These are phyloP conservation scores for Allomyces macrogynus DNA, from an alignment of 192 early-diverging fungal genomes.

Conservation along the genomic window DNA sequence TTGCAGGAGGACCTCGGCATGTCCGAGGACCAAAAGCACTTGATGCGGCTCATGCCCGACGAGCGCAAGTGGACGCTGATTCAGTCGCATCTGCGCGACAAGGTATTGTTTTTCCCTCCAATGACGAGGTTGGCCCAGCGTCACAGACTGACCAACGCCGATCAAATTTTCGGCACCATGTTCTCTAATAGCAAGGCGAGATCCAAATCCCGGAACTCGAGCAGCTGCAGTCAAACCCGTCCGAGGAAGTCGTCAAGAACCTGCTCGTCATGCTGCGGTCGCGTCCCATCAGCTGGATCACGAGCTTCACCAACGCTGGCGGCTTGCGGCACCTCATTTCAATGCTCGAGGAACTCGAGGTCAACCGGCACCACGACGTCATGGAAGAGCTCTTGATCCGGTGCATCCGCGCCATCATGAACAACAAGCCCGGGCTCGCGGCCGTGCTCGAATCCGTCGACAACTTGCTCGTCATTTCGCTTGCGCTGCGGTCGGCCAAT, in stretches of 20 bases:
- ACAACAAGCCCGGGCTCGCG: conserved; percentile 31
- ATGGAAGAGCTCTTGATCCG: conserved; percentile 32
- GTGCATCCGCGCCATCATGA: conserved; percentile 33
- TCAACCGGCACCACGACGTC: conserved; percentile 24
- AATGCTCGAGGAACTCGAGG: conserved; percentile 17
- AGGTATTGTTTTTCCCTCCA: not conserved
- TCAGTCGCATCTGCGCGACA: conserved; percentile 21
- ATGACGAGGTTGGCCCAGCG: too few relatives aligned
- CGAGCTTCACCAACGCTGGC: conserved; percentile 28
- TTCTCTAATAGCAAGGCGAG: not conserved
- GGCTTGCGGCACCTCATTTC: conserved; percentile 21
- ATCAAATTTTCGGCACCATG: too few relatives aligned
- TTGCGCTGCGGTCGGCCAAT: conserved; percentile 24
- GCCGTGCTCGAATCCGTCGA: conserved; percentile 22
- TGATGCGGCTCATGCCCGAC: conserved; percentile 14
- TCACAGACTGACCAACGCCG: too few relatives aligned
- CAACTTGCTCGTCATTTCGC: conserved; percentile 21
- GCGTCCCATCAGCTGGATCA: conserved; percentile 30
- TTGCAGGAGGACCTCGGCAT: conserved; percentile 25
- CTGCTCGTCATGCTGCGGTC: conserved; percentile 22
- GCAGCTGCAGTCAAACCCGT: conserved; percentile 15
- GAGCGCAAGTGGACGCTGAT: conserved; percentile 30
- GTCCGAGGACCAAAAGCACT: conserved; percentile 25
- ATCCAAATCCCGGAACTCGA: conserved; percentile 20
- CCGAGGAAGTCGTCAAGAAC: conserved; percentile 17